Percentiles rank a stretch among this genome's conserved stretches.
Evolutionary conservation across 495 filamentous ascomycete genomes (phyloP).

Genomic region (Daldinia caldariorum): DNA sequence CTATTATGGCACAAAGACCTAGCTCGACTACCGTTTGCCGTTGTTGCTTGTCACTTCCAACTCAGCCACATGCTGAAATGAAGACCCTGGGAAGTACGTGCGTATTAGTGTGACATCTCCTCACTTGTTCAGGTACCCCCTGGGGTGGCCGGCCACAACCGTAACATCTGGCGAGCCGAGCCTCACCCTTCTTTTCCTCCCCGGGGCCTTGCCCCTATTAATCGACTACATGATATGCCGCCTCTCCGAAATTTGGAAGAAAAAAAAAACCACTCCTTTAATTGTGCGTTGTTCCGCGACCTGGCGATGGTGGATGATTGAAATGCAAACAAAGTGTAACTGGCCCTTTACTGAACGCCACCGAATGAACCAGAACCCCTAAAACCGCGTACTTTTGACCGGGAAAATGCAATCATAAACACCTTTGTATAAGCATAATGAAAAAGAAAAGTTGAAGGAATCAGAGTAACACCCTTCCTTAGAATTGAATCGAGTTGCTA

Average conservation of each 20-base stretch:
- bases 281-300: constrained; percentile 12
- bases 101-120: neutral
- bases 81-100: neutral
- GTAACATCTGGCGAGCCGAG: too few species aligned
- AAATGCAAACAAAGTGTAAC: constrained; percentile 20
- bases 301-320: constrained; percentile 18
- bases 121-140: constrained; percentile 3
- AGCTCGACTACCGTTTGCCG: neutral
- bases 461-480: neutral
- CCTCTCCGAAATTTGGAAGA: constrained; percentile 6
- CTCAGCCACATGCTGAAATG: neutral
- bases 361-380: constrained; percentile 15
- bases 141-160: neutral
- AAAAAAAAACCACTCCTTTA: constrained; percentile 9
- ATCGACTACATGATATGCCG: constrained; percentile 7
- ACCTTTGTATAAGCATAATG: constrained; percentile 27
- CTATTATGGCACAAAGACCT: constrained; percentile 33
- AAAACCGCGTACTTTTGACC: constrained; percentile 25
- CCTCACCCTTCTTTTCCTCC: neutral
- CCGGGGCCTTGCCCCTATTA: constrained; percentile 24
- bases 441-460: constrained; percentile 1
- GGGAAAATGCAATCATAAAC: constrained; percentile 37
- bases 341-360: constrained; percentile 33
- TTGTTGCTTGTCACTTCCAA: neutral
- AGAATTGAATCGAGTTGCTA: constrained; percentile 18